Percentiles rank a stretch among this genome's conserved stretches.
Evolutionary conservation across 2,329 filamentous ascomycete genomes (phyloP).

Genomic region (Ampelomyces quisqualis): DNA sequence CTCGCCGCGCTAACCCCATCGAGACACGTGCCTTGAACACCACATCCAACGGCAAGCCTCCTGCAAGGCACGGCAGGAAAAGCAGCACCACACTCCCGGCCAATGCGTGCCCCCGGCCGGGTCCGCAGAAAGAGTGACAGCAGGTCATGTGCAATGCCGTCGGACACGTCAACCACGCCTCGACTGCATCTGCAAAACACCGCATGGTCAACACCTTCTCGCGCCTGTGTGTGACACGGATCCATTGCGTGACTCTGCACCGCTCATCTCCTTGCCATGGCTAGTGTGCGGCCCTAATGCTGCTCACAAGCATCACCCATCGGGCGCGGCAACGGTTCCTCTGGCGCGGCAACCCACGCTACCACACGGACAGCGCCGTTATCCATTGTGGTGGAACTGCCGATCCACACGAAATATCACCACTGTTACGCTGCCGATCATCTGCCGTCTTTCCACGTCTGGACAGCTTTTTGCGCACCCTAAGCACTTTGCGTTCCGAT

Average conservation of each 20-base stretch:
- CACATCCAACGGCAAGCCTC: background rate
- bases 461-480: background rate
- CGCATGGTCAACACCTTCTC: conserved; percentile 10
- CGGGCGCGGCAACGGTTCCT: conserved; percentile 23
- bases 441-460: background rate
- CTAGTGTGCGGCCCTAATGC: conserved; percentile 1
- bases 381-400: conserved; percentile 2
- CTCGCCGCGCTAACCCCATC: too few species aligned
- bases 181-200: conserved; percentile 18
- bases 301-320: conserved; percentile 18
- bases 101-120: conserved; percentile 12
- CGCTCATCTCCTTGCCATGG: conserved; percentile 8
- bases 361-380: background rate
- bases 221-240: conserved; percentile 1
- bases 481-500: background rate
- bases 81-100: conserved; percentile 9
- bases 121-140: conserved; percentile 15
- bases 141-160: conserved; percentile 15
- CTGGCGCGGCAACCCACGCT: conserved; percentile 14
- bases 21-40: background rate
- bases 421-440: background rate
- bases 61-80: conserved; percentile 21
- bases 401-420: background rate
- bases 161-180: conserved; percentile 8
- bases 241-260: background rate